Evolutionary conservation across 2,329 filamentous ascomycete genomes (phyloP).

Genomic region (Metarhizium robertsii): DNA sequence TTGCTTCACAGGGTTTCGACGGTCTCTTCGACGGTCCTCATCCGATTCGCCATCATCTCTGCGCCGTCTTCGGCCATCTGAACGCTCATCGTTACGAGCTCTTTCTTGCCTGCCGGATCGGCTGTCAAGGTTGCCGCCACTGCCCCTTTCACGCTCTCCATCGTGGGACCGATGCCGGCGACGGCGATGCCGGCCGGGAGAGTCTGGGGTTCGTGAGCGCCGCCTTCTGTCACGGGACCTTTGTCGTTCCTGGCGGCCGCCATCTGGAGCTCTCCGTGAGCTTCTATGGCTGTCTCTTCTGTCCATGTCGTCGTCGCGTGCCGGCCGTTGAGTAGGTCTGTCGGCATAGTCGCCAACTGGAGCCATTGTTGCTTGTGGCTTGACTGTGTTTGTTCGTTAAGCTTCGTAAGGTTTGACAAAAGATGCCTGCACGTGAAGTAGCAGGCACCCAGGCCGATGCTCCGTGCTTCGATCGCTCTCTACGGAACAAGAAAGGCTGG

Average conservation of each 20-base stretch:
- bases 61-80: conserved; percentile 15
- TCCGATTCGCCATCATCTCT: conserved; percentile 12
- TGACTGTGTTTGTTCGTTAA: not conserved
- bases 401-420: not conserved
- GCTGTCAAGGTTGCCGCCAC: conserved; percentile 11
- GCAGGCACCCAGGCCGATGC: too few species aligned
- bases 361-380: conserved; percentile 14
- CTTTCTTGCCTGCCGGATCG: conserved; percentile 15
- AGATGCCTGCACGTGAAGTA: not conserved
- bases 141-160: conserved; percentile 14
- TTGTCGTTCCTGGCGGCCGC: conserved; percentile 16
- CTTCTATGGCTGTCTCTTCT: conserved; percentile 11
- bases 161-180: conserved; percentile 11
- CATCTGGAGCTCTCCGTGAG: conserved; percentile 13
- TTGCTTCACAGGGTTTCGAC: conserved; percentile 16
- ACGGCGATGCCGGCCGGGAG: conserved; percentile 9
- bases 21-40: conserved; percentile 9
- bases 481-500: too few species aligned
- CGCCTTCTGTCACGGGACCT: conserved; percentile 21
- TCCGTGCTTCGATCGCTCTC: too few species aligned
- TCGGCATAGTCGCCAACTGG: conserved; percentile 14
- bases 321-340: conserved; percentile 6
- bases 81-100: conserved; percentile 22
- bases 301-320: conserved; percentile 3
- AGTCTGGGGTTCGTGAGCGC: conserved; percentile 23